phyloP scores from a whole-genome alignment of 768 basidiomycete species.

The Kwoniella pini region DNA sequence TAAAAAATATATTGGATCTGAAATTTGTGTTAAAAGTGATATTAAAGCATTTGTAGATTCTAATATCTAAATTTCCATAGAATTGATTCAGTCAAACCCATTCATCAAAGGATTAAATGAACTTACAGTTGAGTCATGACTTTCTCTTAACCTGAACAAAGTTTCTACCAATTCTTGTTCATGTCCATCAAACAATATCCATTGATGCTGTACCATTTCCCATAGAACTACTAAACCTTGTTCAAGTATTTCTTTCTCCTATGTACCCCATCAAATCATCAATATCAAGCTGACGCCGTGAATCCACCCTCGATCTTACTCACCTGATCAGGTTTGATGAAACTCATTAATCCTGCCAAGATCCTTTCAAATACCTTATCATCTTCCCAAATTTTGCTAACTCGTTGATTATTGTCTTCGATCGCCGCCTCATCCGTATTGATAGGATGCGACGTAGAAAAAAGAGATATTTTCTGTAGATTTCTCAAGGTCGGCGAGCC shows the following conservation, averaged over 20 bases:
- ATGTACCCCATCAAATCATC: conserved; percentile 10
- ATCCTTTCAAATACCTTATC: conserved; percentile 70
- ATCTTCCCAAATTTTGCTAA: conserved; percentile 64
- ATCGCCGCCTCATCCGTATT: background rate
- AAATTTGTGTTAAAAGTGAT: conserved; percentile 29
- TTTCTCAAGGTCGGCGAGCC: conserved; percentile 61
- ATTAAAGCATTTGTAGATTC: conserved; percentile 48
- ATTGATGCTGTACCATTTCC: conserved; percentile 79
- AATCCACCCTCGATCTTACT: too few relatives aligned
- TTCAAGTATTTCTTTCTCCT: conserved; percentile 69
- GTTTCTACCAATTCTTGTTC: conserved; percentile 75
- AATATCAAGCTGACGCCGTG: background rate
- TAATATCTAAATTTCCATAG: too few relatives aligned
- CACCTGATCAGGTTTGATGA: conserved; percentile 68
- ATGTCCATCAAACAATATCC: conserved; percentile 70
- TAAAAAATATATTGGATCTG: conserved; percentile 42
- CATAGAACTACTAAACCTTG: conserved; percentile 79
- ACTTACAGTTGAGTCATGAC: conserved; percentile 69
- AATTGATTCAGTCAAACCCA: too few relatives aligned
- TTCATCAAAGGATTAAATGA: background rate
- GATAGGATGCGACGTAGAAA: conserved; percentile 33
- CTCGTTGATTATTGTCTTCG: conserved; percentile 18
- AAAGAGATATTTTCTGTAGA: conserved; percentile 66
- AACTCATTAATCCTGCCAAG: conserved; percentile 66
- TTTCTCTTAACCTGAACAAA: conserved; percentile 71